These are phyloP conservation scores for Beauveria pseudobassiana DNA, from an alignment of 2,329 filamentous ascomycete genomes.

Conservation along the genomic window DNA sequence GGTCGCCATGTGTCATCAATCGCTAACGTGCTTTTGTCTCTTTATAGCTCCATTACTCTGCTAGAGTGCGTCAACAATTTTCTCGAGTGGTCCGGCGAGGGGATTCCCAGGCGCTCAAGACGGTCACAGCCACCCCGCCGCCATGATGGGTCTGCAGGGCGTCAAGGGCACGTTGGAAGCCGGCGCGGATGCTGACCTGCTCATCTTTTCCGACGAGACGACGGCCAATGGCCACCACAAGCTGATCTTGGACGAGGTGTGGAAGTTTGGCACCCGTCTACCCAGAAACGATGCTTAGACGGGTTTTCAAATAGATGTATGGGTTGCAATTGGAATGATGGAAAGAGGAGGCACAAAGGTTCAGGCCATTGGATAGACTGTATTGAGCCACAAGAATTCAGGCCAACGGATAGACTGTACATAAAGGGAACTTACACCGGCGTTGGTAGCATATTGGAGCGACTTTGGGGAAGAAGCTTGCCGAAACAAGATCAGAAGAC, in stretches of 20 bases:
- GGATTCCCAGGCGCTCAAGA: slow-evolving; percentile 58
- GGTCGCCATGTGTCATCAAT: background rate
- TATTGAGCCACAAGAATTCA: too few species aligned
- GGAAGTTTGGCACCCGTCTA: slow-evolving; percentile 65
- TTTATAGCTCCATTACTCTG: slow-evolving; percentile 56
- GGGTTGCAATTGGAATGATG: background rate
- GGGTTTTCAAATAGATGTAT: background rate
- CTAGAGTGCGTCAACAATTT: slow-evolving; percentile 80
- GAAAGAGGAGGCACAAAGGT: background rate
- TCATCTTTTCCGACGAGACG: slow-evolving; percentile 55
- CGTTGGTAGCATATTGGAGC: slow-evolving; percentile 3
- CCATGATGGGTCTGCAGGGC: slow-evolving; percentile 61
- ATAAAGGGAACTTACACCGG: slow-evolving; percentile 4
- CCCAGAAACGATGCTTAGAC: slow-evolving; percentile 17
- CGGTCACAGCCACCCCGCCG: slow-evolving; percentile 69
- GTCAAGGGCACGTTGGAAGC: slow-evolving; percentile 58
- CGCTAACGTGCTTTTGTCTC: background rate
- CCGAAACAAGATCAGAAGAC: background rate
- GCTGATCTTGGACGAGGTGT: slow-evolving; percentile 65
- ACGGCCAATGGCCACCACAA: slow-evolving; percentile 35
- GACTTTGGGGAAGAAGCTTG: background rate
- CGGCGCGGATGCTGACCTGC: slow-evolving; percentile 61
- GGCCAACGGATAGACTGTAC: slow-evolving; percentile 2
- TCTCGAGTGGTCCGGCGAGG: slow-evolving; percentile 62
- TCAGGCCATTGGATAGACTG: too few species aligned